phyloP scores from a whole-genome alignment of 257 asterid genomes.

The Solanum lycopersicoides region DNA sequence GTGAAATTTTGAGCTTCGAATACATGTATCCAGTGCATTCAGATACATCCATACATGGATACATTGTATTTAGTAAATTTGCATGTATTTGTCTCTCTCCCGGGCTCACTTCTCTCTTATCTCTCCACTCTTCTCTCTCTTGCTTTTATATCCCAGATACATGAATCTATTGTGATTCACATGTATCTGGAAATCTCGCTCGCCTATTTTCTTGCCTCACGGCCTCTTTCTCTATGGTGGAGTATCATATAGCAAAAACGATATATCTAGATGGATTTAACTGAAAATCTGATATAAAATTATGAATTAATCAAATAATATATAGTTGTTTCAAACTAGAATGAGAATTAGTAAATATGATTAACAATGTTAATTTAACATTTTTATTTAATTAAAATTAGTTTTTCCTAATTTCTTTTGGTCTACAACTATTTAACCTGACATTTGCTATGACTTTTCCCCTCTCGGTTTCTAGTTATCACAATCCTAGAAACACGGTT shows the following conservation, averaged over 20 bases:
- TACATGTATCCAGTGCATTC: background rate
- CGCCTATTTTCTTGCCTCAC: background rate
- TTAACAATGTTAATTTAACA: too few species aligned
- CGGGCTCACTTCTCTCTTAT: background rate
- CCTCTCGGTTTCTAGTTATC: background rate
- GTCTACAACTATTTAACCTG: too few species aligned
- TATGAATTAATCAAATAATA: too few species aligned
- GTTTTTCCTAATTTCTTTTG: background rate
- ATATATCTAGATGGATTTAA: too few species aligned
- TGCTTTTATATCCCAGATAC: background rate
- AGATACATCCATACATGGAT: background rate
- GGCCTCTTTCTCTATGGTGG: background rate
- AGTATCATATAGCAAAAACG: background rate
- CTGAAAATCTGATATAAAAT: too few species aligned
- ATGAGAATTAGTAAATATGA: too few species aligned
- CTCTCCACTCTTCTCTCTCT: background rate
- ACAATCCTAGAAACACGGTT: background rate
- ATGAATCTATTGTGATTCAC: background rate
- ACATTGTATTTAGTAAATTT: too few species aligned
- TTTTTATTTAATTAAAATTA: too few species aligned
- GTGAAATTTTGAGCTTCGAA: too few species aligned
- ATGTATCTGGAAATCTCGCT: background rate
- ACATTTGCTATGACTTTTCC: background rate
- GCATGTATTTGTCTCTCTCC: background rate
- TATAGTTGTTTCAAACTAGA: too few species aligned